These are phyloP conservation scores for Trichoderma atroviride DNA, from an alignment of 2,329 filamentous ascomycete species.

Conservation along the genomic window DNA sequence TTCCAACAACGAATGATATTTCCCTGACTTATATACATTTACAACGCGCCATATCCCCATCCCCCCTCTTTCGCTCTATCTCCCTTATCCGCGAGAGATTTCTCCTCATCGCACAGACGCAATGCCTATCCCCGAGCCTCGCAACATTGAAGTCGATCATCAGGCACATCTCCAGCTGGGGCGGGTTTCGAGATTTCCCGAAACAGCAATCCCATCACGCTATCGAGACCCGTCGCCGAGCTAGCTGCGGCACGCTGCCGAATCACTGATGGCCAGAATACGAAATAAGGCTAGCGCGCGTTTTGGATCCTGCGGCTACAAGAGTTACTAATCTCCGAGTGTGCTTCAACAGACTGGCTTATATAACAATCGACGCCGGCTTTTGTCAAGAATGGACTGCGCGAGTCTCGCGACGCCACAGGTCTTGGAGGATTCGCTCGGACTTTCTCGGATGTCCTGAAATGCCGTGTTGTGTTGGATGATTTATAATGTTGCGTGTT, in stretches of 20 bases:
- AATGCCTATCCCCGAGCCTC: background rate
- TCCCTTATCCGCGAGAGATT: no score
- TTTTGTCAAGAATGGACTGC: background rate
- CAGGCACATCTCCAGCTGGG: background rate
- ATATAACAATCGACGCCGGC: background rate
- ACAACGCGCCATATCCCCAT: background rate
- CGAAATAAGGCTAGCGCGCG: constrained; percentile 9
- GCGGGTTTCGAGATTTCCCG: background rate
- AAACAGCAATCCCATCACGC: constrained; percentile 15
- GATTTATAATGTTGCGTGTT: background rate
- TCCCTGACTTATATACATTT: background rate
- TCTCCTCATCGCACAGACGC: background rate
- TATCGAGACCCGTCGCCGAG: background rate
- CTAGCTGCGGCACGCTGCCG: constrained; percentile 6
- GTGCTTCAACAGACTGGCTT: background rate
- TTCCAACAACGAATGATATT: background rate
- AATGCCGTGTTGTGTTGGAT: background rate
- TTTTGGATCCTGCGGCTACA: background rate
- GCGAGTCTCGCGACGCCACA: background rate
- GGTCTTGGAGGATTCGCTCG: background rate
- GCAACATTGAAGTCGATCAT: background rate
- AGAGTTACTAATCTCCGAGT: constrained; percentile 7
- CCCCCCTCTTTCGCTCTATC: background rate
- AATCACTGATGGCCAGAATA: constrained; percentile 20
- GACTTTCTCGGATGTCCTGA: constrained; percentile 18